Conservation (phyloP, 139 green algal genomes). For the Coelastrella sp. region DNA sequence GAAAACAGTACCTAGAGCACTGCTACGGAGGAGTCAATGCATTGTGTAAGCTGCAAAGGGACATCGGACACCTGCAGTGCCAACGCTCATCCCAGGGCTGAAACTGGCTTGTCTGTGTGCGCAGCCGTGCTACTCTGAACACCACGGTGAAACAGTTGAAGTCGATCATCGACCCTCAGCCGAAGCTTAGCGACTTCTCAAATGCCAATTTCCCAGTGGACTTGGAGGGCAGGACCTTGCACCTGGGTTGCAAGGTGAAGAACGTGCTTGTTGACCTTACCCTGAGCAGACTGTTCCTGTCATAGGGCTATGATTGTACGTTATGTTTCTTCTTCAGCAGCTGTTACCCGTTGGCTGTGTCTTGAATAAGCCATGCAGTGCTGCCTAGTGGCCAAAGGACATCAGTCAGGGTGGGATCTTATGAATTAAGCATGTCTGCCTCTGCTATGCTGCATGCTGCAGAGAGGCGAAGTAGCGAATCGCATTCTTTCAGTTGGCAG, state of each 20-base stretch:
- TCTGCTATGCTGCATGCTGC: background rate
- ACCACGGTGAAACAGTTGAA: slow-evolving; percentile 31
- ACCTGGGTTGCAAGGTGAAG: slow-evolving; percentile 77
- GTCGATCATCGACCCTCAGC: slow-evolving; percentile 30
- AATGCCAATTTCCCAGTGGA: slow-evolving; percentile 85
- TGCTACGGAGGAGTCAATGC: background rate
- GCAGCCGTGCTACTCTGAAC: slow-evolving; percentile 27
- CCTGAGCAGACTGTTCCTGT: no score
- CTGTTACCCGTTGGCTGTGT: no score
- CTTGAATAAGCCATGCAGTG: no score
- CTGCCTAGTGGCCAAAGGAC: no score
- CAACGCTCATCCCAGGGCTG: no score
- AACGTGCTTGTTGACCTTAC: no score
- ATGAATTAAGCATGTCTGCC: background rate
- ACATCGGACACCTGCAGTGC: no score
- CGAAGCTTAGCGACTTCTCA: slow-evolving; percentile 38
- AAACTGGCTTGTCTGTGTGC: background rate
- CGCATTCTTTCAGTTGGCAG: slow-evolving; percentile 80
- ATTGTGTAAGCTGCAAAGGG: background rate
- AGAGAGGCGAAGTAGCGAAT: slow-evolving; percentile 78
- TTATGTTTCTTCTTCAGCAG: no score
- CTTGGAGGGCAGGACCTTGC: slow-evolving; percentile 76
- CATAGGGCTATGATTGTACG: no score
- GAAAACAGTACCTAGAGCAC: background rate
- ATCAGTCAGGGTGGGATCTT: no score